phyloP scores from a whole-genome alignment of 768 basidiomycete genomes.

The Boletus reticuloceps region DNA sequence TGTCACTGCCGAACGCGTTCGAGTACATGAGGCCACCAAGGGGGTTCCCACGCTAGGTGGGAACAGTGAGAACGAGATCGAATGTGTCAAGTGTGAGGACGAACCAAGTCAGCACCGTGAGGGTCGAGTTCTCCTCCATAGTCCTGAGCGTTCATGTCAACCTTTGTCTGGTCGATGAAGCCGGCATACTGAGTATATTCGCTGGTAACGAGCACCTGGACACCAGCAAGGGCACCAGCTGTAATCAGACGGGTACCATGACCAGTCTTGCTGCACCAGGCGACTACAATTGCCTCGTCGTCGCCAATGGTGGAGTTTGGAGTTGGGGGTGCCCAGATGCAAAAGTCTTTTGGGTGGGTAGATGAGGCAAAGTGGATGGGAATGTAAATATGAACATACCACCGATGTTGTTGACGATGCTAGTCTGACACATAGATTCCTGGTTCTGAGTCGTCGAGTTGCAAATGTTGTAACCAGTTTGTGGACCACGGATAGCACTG shows the following conservation, averaged over 20 bases:
- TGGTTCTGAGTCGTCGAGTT: constrained; percentile 67
- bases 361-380: constrained; percentile 19
- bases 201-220: constrained; percentile 60
- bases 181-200: constrained; percentile 61
- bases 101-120: constrained; percentile 63
- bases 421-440: constrained; percentile 66
- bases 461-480: constrained; percentile 64
- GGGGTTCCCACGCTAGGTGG: constrained; percentile 69
- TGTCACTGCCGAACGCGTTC: constrained; percentile 44
- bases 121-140: constrained; percentile 78
- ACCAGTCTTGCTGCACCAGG: constrained; percentile 67
- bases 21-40: constrained; percentile 71
- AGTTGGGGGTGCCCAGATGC: constrained; percentile 57
- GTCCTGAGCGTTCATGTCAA: constrained; percentile 54
- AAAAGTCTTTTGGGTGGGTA: constrained; percentile 54
- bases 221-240: constrained; percentile 54
- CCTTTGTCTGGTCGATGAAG: constrained; percentile 57
- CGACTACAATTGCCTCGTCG: constrained; percentile 65
- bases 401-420: constrained; percentile 53
- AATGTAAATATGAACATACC: constrained; percentile 23
- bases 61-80: constrained; percentile 6
- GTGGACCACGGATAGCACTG: constrained; percentile 50
- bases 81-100: constrained; percentile 17
- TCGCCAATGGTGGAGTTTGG: constrained; percentile 57
- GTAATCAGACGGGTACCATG: constrained; percentile 74